Evolutionary conservation across 495 filamentous ascomycete genomes (phyloP).

Genomic region (Aspergillus nidulans): DNA sequence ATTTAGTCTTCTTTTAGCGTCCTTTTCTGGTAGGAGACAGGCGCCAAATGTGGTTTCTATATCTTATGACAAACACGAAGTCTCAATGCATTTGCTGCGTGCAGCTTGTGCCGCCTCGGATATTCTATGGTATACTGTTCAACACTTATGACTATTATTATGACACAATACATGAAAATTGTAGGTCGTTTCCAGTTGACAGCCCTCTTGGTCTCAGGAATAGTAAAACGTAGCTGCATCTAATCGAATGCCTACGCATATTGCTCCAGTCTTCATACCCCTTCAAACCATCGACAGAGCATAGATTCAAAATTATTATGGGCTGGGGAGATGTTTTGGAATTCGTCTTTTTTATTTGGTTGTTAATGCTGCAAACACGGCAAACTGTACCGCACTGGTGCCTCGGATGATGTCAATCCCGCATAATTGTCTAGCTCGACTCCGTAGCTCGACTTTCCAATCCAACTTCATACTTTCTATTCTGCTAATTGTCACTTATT

Average conservation of each 20-base stretch:
- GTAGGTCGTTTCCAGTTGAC: neutral
- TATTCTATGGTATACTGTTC: conserved; percentile 30
- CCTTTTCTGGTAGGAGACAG: conserved; percentile 11
- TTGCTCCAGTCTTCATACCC: neutral
- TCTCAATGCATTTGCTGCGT: conserved; percentile 28
- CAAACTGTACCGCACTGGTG: conserved; percentile 30
- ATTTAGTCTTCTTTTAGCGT: conserved; percentile 48
- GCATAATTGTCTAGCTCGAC: conserved; percentile 10
- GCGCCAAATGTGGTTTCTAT: conserved; percentile 15
- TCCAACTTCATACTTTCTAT: neutral
- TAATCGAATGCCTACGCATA: neutral
- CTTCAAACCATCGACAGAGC: neutral
- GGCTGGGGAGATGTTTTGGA: conserved; percentile 5
- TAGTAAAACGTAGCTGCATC: neutral
- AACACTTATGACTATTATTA: conserved; percentile 40
- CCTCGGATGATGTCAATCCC: conserved; percentile 43
- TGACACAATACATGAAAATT: conserved; percentile 25
- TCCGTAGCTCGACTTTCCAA: neutral
- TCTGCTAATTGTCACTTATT: neutral
- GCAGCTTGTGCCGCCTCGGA: conserved; percentile 26
- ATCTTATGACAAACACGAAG: conserved; percentile 25
- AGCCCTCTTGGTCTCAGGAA: neutral
- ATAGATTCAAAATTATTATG: neutral
- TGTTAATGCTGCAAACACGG: conserved; percentile 32
- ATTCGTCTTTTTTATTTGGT: conserved; percentile 15